Base-by-base conservation (phyloP, 495 filamentous ascomycete species). In the Neurospora sp. region DNA sequence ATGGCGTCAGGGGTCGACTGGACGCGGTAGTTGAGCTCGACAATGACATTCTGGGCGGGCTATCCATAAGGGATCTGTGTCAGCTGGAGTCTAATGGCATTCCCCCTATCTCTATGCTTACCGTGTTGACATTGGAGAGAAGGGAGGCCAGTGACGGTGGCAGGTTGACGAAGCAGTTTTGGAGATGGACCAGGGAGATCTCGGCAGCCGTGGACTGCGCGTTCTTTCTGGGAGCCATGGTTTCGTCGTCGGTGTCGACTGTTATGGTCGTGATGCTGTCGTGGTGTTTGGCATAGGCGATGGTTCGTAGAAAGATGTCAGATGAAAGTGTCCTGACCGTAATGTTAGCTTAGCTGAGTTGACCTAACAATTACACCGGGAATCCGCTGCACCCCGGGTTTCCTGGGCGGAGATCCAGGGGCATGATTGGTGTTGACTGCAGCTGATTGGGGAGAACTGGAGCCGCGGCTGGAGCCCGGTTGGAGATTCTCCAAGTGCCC, bases 101-200 rank as follows among this genome's bases (percentile, higher is more conserved):
- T 31, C 7, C 35, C 35, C 35, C 35, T 37, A 16, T 20, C 37
- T 10, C n/a, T 11, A 46, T 46, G 79, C 92, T 82, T 85, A 96
- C 92, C 46, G 94, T 92, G 81, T 98, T 96, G 73, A 93, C 88
- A 81, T 92, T 95, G 75, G 93, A 88, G 71, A 99, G 88, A 65
- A 97, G 81, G 16, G 89, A 88, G 65, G 94, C 93, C 37, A 98
- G 85, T 4, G 93, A 92, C n/a, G 91, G 80, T 39, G 96, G 96
- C 20, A 99, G 86, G 80, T 98, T 99, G 74, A 97, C 92, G 22
- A 99, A 87, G 82, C 96, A 98, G 78, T 91, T 97, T 83, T 96
- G 96, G 11, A 98, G 86, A 71, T 93, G 91, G 31, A 92, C 87
- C 31, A 97, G 86, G 53, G 89, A 90, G 72, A 97, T 85, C 82